Evolutionary conservation across 2,329 filamentous ascomycete species (phyloP).

Genomic region (Exophiala calicioides): DNA sequence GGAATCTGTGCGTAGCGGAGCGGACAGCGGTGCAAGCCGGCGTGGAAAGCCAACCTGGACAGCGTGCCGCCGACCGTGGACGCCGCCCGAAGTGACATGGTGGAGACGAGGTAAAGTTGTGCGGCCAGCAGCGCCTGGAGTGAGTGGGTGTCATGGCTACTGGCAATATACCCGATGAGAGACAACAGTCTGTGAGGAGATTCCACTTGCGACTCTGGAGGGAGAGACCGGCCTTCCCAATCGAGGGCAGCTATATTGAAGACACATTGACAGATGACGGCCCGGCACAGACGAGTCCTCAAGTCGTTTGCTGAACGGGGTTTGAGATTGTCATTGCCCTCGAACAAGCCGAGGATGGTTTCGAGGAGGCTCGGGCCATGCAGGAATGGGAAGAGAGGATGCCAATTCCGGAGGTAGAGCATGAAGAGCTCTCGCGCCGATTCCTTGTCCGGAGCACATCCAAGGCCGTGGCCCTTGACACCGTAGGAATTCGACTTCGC

Average conservation of each 20-base stretch:
- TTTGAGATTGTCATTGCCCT: no score
- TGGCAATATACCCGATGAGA: constrained; percentile 49
- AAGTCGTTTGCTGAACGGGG: constrained; percentile 32
- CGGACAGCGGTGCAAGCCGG: constrained; percentile 62
- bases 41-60: constrained; percentile 57
- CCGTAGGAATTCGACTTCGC: constrained; percentile 14
- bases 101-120: constrained; percentile 58
- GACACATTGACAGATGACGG: constrained; percentile 55
- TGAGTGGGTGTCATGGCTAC: constrained; percentile 45
- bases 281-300: constrained; percentile 48
- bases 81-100: constrained; percentile 59
- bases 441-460: constrained; percentile 34
- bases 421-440: constrained; percentile 45
- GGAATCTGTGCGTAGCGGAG: constrained; percentile 48
- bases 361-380: constrained; percentile 55
- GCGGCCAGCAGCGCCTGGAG: constrained; percentile 56
- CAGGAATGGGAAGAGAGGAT: constrained; percentile 58
- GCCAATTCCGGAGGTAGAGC: constrained; percentile 46
- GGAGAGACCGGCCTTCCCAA: constrained; percentile 41
- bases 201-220: constrained; percentile 47
- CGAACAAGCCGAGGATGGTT: constrained; percentile 48
- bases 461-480: constrained; percentile 26
- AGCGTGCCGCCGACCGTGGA: constrained; percentile 58
- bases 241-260: constrained; percentile 54
- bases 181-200: constrained; percentile 52